Evolutionary conservation across 345 rosid genomes (phyloP).

Genomic region (Anastatica hierochuntica): DNA sequence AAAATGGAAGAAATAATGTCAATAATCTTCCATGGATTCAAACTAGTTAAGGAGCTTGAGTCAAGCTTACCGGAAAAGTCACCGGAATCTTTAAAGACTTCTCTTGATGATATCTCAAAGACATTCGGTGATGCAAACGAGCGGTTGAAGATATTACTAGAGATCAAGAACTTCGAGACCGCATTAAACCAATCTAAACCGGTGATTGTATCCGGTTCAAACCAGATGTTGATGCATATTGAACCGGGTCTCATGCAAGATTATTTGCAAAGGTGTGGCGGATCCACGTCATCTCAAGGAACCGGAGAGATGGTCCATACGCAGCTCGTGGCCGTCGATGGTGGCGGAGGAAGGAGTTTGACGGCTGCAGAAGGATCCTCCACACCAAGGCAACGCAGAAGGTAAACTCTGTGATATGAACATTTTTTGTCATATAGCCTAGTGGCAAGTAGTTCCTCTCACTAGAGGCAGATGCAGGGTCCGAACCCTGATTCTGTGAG

Average conservation of each 20-base stretch:
- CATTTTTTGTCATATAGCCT: no score
- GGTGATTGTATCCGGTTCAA: background rate
- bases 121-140: constrained; percentile 28
- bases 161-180: constrained; percentile 6
- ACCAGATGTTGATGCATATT: constrained; percentile 20
- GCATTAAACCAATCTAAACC: background rate
- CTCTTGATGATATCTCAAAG: constrained; percentile 37
- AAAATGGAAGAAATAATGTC: constrained; percentile 36
- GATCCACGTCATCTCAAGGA: constrained; percentile 10
- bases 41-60: constrained; percentile 43
- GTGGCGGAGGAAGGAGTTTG: constrained; percentile 5
- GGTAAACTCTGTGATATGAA: no score
- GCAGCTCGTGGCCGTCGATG: constrained; percentile 10
- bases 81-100: constrained; percentile 23
- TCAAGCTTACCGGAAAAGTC: constrained; percentile 28
- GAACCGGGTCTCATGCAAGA: constrained; percentile 27
- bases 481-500: no score
- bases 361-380: constrained; percentile 15
- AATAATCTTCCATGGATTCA: constrained; percentile 37
- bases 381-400: constrained; percentile 32
- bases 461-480: no score
- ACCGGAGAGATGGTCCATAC: background rate
- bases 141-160: constrained; percentile 16
- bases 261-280: constrained; percentile 27
- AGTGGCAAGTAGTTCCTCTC: no score